phyloP scores from a whole-genome alignment of 2,329 filamentous ascomycete genomes.

The Aureobasidium sp. region DNA sequence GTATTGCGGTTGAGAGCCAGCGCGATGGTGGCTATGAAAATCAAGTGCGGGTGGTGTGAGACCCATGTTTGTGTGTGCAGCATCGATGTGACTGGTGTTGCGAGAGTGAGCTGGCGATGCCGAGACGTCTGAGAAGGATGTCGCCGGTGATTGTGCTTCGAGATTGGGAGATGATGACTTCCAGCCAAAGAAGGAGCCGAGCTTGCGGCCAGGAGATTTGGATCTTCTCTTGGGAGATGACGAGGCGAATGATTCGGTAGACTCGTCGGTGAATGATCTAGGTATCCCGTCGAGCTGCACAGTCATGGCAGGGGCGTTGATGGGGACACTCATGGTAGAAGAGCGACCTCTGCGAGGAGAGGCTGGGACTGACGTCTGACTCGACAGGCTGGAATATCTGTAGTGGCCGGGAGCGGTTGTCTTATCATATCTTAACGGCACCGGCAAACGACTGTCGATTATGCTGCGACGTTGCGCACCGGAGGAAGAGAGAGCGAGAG shows the following conservation, averaged over 20 bases:
- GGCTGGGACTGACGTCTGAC: constrained; percentile 16
- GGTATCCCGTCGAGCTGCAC: constrained; percentile 30
- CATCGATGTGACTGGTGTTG: constrained; percentile 29
- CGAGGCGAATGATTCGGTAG: constrained; percentile 20
- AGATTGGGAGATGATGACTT: constrained; percentile 47
- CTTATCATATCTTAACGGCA: constrained; percentile 19
- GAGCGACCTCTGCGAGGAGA: constrained; percentile 16
- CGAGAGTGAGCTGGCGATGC: constrained; percentile 51
- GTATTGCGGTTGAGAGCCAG: constrained; percentile 33
- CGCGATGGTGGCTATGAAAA: constrained; percentile 44
- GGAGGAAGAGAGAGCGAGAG: not conserved
- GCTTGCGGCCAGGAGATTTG: constrained; percentile 42
- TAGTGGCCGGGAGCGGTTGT: constrained; percentile 16
- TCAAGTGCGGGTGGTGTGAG: constrained; percentile 44
- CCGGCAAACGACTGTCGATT: constrained; percentile 14
- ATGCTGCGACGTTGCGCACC: constrained; percentile 13
- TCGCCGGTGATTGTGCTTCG: constrained; percentile 51
- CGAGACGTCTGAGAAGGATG: constrained; percentile 55
- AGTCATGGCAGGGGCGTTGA: constrained; percentile 28
- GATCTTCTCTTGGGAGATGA: constrained; percentile 28
- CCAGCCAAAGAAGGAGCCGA: constrained; percentile 63
- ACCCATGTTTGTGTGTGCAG: constrained; percentile 22
- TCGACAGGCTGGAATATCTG: constrained; percentile 13
- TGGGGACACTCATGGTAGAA: constrained; percentile 21
- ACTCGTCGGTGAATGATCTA: constrained; percentile 29